phyloP scores from a whole-genome alignment of 805 yeast genomes.

The Ogataea paraovalis region DNA sequence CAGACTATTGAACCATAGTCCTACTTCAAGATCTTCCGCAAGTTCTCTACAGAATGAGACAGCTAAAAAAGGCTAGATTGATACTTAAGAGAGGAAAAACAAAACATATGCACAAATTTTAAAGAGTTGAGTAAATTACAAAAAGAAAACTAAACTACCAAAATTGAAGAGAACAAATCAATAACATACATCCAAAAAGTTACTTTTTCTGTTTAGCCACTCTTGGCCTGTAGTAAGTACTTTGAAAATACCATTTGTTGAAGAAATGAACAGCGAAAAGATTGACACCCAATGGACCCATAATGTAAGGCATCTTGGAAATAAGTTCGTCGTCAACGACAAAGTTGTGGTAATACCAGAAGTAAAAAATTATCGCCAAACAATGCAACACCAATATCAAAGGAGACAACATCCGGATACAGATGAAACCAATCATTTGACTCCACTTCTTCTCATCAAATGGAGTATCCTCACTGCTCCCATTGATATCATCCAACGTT shows the following conservation, averaged over 20 bases:
- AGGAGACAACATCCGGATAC: slow-evolving; percentile 25
- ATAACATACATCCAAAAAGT: neutral
- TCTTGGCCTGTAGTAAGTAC: slow-evolving; percentile 22
- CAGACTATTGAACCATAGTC: too few species aligned
- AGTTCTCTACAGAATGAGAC: too few species aligned
- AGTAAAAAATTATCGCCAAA: slow-evolving; percentile 10
- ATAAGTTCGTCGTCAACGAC: slow-evolving; percentile 8
- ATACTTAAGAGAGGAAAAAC: too few species aligned
- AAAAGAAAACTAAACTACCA: neutral
- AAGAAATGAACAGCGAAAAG: slow-evolving; percentile 24
- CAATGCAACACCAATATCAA: slow-evolving; percentile 25
- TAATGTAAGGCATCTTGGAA: slow-evolving; percentile 15
- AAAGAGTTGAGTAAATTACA: too few species aligned
- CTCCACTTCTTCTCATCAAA: slow-evolving; percentile 20
- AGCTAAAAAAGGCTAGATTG: too few species aligned
- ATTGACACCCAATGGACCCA: slow-evolving; percentile 19
- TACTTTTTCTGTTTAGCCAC: neutral
- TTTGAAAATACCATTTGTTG: slow-evolving; percentile 23
- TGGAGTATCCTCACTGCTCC: slow-evolving; percentile 2
- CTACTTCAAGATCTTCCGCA: too few species aligned
- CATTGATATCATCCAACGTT: slow-evolving; percentile 7
- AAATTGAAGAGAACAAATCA: neutral
- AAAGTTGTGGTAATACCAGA: slow-evolving; percentile 19
- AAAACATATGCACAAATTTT: too few species aligned
- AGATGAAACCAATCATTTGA: slow-evolving; percentile 23